These are phyloP conservation scores for Mycena venus DNA, from an alignment of 768 basidiomycete genomes.

Conservation along the genomic window DNA sequence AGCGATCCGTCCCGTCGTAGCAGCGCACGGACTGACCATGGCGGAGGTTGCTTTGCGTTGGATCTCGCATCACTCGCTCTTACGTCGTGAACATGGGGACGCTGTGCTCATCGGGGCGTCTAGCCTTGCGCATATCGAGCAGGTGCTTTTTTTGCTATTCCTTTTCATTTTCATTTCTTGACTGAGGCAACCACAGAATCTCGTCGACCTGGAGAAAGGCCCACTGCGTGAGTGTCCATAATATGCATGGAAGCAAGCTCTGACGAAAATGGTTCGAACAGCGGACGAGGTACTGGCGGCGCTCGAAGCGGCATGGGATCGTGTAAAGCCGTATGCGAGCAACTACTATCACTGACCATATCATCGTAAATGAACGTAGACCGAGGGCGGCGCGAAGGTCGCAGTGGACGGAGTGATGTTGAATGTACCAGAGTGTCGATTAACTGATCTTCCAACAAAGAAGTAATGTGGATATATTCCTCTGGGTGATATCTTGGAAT, in stretches of 20 bases:
- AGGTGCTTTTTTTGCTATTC: not conserved
- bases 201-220: constrained; percentile 43
- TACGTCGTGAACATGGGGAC: constrained; percentile 3
- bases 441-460: no score
- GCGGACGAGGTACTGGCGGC: constrained; percentile 16
- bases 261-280: not conserved
- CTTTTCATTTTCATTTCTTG: not conserved
- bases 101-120: constrained; percentile 5
- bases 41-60: constrained; percentile 71
- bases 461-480: no score
- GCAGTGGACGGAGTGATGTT: no score
- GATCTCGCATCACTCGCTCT: constrained; percentile 65
- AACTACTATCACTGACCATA: not conserved
- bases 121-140: not conserved
- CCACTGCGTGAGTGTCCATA: constrained; percentile 33
- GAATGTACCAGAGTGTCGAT: no score
- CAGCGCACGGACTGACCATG: constrained; percentile 60
- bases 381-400: no score
- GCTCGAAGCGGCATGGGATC: not conserved
- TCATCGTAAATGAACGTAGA: no score
- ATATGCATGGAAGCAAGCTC: no score
- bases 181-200: constrained; percentile 27
- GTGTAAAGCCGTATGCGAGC: not conserved
- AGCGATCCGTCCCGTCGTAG: constrained; percentile 56
- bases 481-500: no score